A percentile compares a stretch with the other conserved stretches of the same genome.
Evolutionary conservation across 2,329 filamentous ascomycete species (phyloP).

Genomic region (Pseudocercospora macadamiae): DNA sequence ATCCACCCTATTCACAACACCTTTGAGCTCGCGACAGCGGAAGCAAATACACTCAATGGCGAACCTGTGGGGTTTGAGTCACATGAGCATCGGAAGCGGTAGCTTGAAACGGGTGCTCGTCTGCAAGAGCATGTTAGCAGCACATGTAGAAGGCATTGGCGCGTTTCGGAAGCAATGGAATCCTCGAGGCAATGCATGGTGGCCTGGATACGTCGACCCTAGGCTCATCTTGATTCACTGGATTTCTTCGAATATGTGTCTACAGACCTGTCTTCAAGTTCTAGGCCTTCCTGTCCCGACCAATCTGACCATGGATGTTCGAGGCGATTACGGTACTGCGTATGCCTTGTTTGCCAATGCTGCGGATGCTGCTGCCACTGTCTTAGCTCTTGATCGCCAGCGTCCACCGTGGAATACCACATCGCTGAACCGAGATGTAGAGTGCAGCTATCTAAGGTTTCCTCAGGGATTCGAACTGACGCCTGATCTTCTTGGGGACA

Average conservation of each 20-base stretch:
- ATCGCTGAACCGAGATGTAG: constrained; percentile 10
- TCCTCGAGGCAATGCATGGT: constrained; percentile 10
- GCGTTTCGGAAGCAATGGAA: constrained; percentile 10
- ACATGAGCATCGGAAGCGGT: constrained; percentile 14
- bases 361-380: constrained; percentile 2
- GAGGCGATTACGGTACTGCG: constrained; percentile 14
- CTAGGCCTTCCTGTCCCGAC: constrained; percentile 10
- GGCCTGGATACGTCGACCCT: constrained; percentile 12
- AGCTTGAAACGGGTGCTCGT: constrained; percentile 10
- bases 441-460: constrained; percentile 10
- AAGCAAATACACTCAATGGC: constrained; percentile 21
- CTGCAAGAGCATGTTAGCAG: constrained; percentile 14
- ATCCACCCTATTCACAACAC: constrained; percentile 10
- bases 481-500: constrained; percentile 7
- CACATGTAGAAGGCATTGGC: constrained; percentile 1
- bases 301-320: constrained; percentile 13
- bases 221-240: constrained; percentile 16
- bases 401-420: constrained; percentile 16
- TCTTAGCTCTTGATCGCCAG: constrained; percentile 6
- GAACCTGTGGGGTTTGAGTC: constrained; percentile 18
- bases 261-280: constrained; percentile 17
- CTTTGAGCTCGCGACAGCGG: constrained; percentile 11
- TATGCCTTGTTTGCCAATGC: constrained; percentile 14
- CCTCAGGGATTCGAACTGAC: constrained; percentile 13
- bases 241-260: constrained; percentile 12